Evolutionary conservation across 2,329 filamentous ascomycete species (phyloP).

Genomic region (Pseudogymnoascus sp.): DNA sequence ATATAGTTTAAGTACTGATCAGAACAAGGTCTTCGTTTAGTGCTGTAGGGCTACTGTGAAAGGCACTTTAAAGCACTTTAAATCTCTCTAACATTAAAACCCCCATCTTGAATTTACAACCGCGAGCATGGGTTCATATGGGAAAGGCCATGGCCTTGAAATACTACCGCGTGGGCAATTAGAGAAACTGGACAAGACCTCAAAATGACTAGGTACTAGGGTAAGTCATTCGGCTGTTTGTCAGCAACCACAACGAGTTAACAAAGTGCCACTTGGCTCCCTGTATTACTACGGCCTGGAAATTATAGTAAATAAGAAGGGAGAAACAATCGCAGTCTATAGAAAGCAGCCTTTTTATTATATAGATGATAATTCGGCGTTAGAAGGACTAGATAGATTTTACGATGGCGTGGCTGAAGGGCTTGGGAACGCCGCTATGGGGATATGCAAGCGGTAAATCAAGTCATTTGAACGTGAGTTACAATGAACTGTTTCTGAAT

Average conservation of each 20-base stretch:
- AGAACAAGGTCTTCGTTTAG: too few relatives aligned
- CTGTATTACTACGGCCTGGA: slow-evolving; percentile 50
- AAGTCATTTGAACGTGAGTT: slow-evolving; percentile 13
- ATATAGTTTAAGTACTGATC: too few relatives aligned
- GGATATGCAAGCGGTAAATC: slow-evolving; percentile 45
- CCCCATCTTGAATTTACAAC: too few relatives aligned
- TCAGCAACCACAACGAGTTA: slow-evolving; percentile 20
- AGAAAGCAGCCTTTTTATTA: slow-evolving; percentile 53
- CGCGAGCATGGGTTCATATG: too few relatives aligned
- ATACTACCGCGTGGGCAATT: too few relatives aligned
- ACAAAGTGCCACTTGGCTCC: slow-evolving; percentile 21
- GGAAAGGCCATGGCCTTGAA: too few relatives aligned
- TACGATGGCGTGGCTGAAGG: slow-evolving; percentile 38
- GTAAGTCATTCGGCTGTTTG: slow-evolving; percentile 38
- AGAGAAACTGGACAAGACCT: slow-evolving; percentile 49
- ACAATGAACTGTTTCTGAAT: neutral
- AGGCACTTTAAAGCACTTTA: too few relatives aligned
- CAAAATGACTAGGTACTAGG: slow-evolving; percentile 48
- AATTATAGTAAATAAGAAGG: slow-evolving; percentile 49
- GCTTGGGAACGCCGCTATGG: slow-evolving; percentile 47
- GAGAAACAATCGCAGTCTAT: slow-evolving; percentile 55
- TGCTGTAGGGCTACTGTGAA: too few relatives aligned
- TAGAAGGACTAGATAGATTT: slow-evolving; percentile 48
- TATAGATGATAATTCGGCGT: slow-evolving; percentile 55
- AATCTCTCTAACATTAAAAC: too few relatives aligned